These are phyloP conservation scores for Neostapfia colusana DNA, from an alignment of 176 grass and related monocot species.

Conservation along the genomic window DNA sequence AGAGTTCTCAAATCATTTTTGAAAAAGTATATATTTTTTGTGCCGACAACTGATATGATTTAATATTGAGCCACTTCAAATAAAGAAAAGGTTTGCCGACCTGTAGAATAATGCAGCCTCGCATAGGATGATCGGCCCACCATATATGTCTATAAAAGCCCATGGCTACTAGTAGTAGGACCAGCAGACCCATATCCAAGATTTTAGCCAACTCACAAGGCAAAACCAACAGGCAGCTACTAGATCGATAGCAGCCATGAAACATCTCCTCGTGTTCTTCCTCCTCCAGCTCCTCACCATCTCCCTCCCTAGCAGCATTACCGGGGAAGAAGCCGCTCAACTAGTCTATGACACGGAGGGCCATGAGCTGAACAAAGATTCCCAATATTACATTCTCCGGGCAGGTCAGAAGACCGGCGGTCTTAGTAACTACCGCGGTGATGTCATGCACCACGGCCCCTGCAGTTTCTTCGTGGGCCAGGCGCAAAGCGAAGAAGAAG, in stretches of 20 bases:
- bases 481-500: too few species aligned
- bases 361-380: neutral
- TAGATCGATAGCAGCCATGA: neutral
- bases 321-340: neutral
- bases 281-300: neutral
- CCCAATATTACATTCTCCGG: neutral
- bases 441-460: neutral
- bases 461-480: neutral
- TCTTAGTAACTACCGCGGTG: neutral
- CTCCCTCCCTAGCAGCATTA: neutral
- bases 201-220: too few species aligned
- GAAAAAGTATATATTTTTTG: too few species aligned
- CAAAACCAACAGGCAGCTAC: neutral
- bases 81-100: too few species aligned
- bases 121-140: too few species aligned
- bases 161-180: too few species aligned
- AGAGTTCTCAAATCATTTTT: too few species aligned
- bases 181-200: too few species aligned
- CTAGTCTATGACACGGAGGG: conserved; percentile 6
- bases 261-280: neutral
- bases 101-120: too few species aligned
- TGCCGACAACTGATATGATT: too few species aligned
- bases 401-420: neutral
- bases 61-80: too few species aligned
- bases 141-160: too few species aligned